A percentile compares a stretch with the other conserved stretches of the same genome.
These are phyloP conservation scores for Yamadazyma siamensis DNA, from an alignment of 1,139 yeast species.

Conservation along the genomic window DNA sequence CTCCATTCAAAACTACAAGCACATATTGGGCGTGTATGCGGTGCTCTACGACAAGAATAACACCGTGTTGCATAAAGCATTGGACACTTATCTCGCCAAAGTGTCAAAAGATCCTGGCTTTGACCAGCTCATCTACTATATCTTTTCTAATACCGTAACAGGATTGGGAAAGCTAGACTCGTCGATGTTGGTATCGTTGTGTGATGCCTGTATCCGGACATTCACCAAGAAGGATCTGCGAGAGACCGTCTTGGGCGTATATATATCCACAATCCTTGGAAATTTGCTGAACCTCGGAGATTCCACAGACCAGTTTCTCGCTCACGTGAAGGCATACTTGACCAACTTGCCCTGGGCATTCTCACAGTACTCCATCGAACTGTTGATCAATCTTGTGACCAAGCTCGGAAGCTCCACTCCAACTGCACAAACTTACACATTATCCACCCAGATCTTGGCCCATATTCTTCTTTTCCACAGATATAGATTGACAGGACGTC, in stretches of 20 bases:
- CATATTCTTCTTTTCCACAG: conserved; percentile 65
- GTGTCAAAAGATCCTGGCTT: conserved; percentile 1
- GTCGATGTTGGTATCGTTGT: conserved; percentile 10
- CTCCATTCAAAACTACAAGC: conserved; percentile 2
- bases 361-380: conserved; percentile 67
- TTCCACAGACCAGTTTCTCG: conserved; percentile 1
- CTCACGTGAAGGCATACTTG: conserved; percentile 27
- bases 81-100: conserved; percentile 3
- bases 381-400: conserved; percentile 36
- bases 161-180: conserved; percentile 8
- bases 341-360: conserved; percentile 56
- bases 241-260: conserved; percentile 5
- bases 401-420: conserved; percentile 15
- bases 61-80: background rate
- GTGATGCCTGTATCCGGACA: conserved; percentile 6
- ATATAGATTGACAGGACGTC: conserved; percentile 64
- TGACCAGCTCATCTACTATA: conserved; percentile 3
- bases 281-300: background rate
- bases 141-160: conserved; percentile 5
- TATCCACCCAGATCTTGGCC: conserved; percentile 47
- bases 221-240: conserved; percentile 6
- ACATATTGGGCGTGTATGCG: conserved; percentile 7
- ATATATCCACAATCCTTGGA: conserved; percentile 2
- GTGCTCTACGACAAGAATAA: background rate
- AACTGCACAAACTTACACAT: conserved; percentile 20